Evolutionary conservation across 2,329 filamentous ascomycete species (phyloP).

Genomic region (Colletotrichum nymphaeae): DNA sequence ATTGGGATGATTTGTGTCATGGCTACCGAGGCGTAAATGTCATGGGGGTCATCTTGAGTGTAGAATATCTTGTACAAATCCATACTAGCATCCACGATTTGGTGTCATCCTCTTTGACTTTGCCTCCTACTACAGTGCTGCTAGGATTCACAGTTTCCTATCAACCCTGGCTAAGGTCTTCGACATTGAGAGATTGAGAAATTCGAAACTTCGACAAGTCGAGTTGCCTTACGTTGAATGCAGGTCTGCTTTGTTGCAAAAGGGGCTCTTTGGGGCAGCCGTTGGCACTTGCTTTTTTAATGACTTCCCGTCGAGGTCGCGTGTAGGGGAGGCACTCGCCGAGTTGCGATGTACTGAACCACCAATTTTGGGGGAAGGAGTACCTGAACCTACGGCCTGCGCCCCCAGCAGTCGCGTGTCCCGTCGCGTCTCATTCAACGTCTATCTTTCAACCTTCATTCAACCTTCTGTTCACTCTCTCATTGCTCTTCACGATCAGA

Average conservation of each 20-base stretch:
- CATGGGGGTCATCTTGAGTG: conserved; percentile 22
- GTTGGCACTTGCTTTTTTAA: neutral
- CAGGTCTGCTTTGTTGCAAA: too few relatives aligned
- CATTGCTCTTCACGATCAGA: neutral
- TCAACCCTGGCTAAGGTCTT: too few relatives aligned
- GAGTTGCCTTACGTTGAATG: too few relatives aligned
- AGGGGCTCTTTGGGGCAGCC: too few relatives aligned
- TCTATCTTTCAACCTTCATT: neutral
- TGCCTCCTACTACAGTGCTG: too few relatives aligned
- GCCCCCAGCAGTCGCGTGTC: conserved; percentile 18
- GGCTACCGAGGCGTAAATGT: neutral
- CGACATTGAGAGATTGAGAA: too few relatives aligned
- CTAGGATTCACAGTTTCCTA: too few relatives aligned
- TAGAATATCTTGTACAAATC: conserved; percentile 36
- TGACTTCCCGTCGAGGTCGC: neutral
- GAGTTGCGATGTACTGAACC: neutral
- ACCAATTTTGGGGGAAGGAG: neutral
- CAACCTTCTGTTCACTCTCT: neutral
- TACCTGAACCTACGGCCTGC: neutral
- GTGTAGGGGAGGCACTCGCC: neutral
- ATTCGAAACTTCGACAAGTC: too few relatives aligned
- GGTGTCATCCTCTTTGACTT: neutral
- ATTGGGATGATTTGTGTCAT: conserved; percentile 2
- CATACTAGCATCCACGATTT: conserved; percentile 17
- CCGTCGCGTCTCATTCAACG: conserved; percentile 8